These are phyloP conservation scores for Hygrocybe punicea DNA, from an alignment of 768 basidiomycete genomes.

Conservation along the genomic window DNA sequence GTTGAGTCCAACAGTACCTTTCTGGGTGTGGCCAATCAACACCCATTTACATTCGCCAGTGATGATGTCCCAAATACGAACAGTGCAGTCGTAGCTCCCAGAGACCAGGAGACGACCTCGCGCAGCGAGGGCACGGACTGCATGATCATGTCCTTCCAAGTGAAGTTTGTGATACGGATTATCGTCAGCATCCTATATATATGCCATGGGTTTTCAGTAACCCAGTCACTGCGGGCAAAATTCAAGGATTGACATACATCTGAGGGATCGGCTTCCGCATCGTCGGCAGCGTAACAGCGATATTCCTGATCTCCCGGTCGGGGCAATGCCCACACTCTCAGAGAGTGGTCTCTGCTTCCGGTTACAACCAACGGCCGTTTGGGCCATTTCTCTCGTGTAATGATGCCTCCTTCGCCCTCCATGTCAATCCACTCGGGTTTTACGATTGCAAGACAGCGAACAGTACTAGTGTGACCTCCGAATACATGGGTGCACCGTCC, in stretches of 20 bases:
- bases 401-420: constrained; percentile 57
- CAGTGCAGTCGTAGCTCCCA: constrained; percentile 93
- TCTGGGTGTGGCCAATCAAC: constrained; percentile 84
- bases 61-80: constrained; percentile 93
- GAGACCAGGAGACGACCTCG: constrained; percentile 87
- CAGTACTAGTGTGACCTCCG: constrained; percentile 94
- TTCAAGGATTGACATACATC: constrained; percentile 37
- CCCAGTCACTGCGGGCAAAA: not conserved
- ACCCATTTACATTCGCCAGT: constrained; percentile 78
- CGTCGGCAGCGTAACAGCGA: constrained; percentile 59
- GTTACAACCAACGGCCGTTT: constrained; percentile 70
- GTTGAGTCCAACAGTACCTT: constrained; percentile 52
- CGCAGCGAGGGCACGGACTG: constrained; percentile 89
- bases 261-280: constrained; percentile 54
- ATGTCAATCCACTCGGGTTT: constrained; percentile 86
- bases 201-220: constrained; percentile 9
- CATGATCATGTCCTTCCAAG: constrained; percentile 86
- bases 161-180: constrained; percentile 90
- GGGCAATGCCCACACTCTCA: constrained; percentile 58
- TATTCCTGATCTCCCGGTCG: constrained; percentile 73
- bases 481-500: constrained; percentile 89
- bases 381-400: constrained; percentile 66
- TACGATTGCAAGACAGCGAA: constrained; percentile 92
- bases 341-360: constrained; percentile 65
- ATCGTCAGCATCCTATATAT: constrained; percentile 51